A percentile compares a stretch with the other conserved stretches of the same genome.
Evolutionary conservation across 2,329 filamentous ascomycete genomes (phyloP).

Genomic region (Thielaviopsis euricoi): DNA sequence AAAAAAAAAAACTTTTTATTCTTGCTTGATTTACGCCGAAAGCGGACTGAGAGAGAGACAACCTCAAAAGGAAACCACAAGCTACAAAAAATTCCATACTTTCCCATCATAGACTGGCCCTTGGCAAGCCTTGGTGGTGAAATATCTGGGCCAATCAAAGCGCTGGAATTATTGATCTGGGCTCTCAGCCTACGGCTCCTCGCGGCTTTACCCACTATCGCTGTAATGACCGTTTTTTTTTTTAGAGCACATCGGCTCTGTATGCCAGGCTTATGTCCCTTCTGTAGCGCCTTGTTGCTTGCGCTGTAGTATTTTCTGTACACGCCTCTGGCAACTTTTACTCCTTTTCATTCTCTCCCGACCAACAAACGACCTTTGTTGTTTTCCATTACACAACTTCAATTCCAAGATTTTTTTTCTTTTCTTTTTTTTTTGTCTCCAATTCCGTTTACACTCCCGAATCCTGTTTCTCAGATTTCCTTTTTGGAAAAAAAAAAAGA

Average conservation of each 20-base stretch:
- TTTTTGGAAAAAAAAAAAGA: not conserved
- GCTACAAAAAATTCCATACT: not conserved
- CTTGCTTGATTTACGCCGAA: not conserved
- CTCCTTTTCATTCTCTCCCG: too few relatives aligned
- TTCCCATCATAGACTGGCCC: not conserved
- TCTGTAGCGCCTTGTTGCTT: too few relatives aligned
- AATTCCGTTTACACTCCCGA: not conserved
- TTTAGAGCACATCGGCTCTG: not conserved
- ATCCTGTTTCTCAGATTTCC: not conserved
- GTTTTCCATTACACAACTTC: too few relatives aligned
- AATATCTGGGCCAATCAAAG: not conserved
- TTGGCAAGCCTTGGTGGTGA: not conserved
- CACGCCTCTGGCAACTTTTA: too few relatives aligned
- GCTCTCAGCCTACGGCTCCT: not conserved
- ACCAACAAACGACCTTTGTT: too few relatives aligned
- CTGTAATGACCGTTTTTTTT: not conserved
- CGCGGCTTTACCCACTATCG: constrained; percentile 2
- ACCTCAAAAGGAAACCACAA: not conserved
- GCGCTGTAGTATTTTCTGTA: too few relatives aligned
- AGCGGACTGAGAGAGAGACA: not conserved
- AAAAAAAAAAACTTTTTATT: not conserved
- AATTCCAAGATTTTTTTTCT: not conserved
- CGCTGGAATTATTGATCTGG: not conserved
- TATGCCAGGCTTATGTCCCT: too few relatives aligned
- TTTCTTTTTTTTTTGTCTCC: not conserved